Evolutionary conservation across 1,284 basidiomycete species (phyloP).

Genomic region (Cryptococcus sp.): DNA sequence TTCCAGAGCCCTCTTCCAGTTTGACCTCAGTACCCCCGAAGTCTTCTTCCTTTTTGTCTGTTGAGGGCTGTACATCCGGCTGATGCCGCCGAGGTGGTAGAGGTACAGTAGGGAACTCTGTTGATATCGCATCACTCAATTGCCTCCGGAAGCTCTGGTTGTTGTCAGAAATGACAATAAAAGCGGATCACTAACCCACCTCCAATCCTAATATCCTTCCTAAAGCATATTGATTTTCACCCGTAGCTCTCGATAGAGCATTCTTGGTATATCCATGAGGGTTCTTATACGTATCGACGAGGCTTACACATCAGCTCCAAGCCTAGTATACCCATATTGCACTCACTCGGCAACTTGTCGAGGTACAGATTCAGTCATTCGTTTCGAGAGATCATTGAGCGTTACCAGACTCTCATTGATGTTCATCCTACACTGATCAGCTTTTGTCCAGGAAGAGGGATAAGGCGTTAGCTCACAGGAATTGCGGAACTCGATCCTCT

Average conservation of each 20-base stretch:
- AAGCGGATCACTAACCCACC: conserved; percentile 30
- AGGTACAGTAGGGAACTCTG: conserved; percentile 34
- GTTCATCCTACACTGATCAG: not conserved
- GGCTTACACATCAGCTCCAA: conserved; percentile 2
- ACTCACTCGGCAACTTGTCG: conserved; percentile 37
- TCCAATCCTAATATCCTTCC: conserved; percentile 40
- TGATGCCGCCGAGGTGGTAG: conserved; percentile 33
- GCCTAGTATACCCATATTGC: not conserved
- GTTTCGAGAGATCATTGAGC: conserved; percentile 23
- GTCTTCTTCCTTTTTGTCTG: not conserved
- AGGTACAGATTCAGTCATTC: conserved; percentile 38
- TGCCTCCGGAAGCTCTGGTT: conserved; percentile 36
- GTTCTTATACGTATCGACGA: conserved; percentile 29
- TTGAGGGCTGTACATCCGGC: conserved; percentile 6
- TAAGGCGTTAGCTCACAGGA: conserved; percentile 23
- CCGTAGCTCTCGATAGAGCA: conserved; percentile 30
- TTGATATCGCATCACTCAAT: conserved; percentile 23
- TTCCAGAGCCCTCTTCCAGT: too few species aligned
- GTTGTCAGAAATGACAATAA: not conserved
- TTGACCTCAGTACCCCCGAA: too few species aligned
- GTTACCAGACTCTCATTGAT: not conserved
- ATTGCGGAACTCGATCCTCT: conserved; percentile 32
- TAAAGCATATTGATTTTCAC: conserved; percentile 43
- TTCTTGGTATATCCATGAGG: conserved; percentile 37
- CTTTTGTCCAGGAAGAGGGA: not conserved